Percentiles rank a stretch among this genome's conserved stretches.
These are phyloP conservation scores for Meyerozyma guilliermondii DNA, from an alignment of 1,139 yeast genomes.

Conservation along the genomic window DNA sequence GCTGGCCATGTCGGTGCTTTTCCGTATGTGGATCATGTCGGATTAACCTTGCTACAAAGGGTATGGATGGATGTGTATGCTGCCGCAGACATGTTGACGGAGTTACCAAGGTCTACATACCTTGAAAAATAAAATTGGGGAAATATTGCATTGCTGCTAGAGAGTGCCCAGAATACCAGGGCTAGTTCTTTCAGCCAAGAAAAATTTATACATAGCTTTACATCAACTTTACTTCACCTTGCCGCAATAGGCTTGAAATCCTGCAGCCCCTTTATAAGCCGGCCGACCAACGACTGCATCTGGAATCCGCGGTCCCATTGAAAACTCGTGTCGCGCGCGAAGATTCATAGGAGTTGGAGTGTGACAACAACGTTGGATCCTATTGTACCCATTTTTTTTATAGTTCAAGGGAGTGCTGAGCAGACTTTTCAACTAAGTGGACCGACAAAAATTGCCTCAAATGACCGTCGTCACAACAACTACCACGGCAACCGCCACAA, in stretches of 20 bases:
- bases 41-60: constrained; percentile 65
- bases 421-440: neutral
- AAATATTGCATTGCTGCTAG: neutral
- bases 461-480: constrained; percentile 2
- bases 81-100: constrained; percentile 72
- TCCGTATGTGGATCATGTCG: constrained; percentile 86
- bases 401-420: neutral
- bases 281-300: neutral
- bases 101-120: constrained; percentile 46
- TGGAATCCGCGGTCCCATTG: neutral
- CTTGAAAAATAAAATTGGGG: constrained; percentile 25
- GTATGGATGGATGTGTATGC: constrained; percentile 78
- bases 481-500: constrained; percentile 5
- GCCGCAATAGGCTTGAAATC: too few species aligned
- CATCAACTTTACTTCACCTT: too few species aligned
- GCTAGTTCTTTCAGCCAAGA: too few species aligned
- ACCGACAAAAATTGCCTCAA: neutral
- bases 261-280: neutral
- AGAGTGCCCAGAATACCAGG: too few species aligned
- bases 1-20: constrained; percentile 93
- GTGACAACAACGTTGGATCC: neutral
- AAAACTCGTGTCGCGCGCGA: neutral
- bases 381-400: neutral
- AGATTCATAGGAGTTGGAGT: neutral
- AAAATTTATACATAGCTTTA: too few species aligned